Evolutionary conservation across 257 asterid species (phyloP), one percentile per base, ranked within the genome.

Genomic region (Linderniella brevidens): DNA sequence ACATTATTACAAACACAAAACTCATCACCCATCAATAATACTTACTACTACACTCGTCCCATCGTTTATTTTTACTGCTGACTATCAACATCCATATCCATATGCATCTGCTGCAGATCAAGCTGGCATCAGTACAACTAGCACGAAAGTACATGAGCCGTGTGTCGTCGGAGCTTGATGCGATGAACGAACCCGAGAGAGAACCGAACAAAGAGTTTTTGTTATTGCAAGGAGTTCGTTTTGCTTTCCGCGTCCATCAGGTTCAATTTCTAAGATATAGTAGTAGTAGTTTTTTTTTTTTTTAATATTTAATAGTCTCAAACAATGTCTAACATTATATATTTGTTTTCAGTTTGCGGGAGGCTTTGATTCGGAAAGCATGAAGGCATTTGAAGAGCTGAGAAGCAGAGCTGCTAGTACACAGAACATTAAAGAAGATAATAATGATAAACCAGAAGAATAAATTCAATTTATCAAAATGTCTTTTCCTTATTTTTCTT

Each of bases 231-330:
- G 99, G 99, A 5, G 95, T 90, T 32, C 94, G 96, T 18, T 90
- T 90, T 60, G 96, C 96, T 20, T 85, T 85, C 72, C 79, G 99
- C 37, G 99, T 90, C 64, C 99, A 90, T 71, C 99, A 85, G 96
- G 96, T 85, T 25, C 32, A 6, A 25, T 25, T 25, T 6, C 32
- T 25, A 25, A 25, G 32, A 25, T 25, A 2, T 3, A 25, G 36
- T 57, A 8, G 19, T n/a, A n/a, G n/a, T n/a, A n/a, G n/a, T n/a
- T n/a, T n/a, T n/a, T n/a, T 13, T 18, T 53, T 50, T 35, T 4
- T 2, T 5, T 13, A 20, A 35, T 13, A 46, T 36, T 49, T 25
- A 25, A 25, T 25, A 25, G 32, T 3, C 32, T 25, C 3, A 25
- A 25, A 3, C 6, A 2, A 25, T 6, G 32, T 25, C 6, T 25